phyloP scores from a whole-genome alignment of 306 rosid genomes.

The Trifolium fragiferum region DNA sequence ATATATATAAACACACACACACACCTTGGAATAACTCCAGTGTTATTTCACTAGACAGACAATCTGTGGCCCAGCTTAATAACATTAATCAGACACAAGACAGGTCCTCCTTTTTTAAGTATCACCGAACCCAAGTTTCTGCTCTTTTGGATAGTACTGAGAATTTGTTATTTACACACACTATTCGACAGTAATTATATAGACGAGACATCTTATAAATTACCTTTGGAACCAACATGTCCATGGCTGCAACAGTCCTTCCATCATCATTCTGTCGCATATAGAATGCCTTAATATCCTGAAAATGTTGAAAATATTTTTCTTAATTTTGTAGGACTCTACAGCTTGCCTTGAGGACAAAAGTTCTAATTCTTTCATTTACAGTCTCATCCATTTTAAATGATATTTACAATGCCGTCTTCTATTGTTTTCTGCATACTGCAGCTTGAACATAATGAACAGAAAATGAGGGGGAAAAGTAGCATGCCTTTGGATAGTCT shows the following conservation, averaged over 20 bases:
- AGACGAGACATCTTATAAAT: slow-evolving; percentile 17
- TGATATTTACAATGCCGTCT: slow-evolving; percentile 19
- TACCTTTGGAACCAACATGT: slow-evolving; percentile 96
- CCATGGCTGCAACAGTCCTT: slow-evolving; percentile 98
- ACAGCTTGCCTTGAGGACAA: background rate
- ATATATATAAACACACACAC: no score
- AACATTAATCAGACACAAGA: slow-evolving; percentile 20
- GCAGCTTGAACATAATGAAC: slow-evolving; percentile 3
- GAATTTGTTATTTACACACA: slow-evolving; percentile 30
- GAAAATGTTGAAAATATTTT: slow-evolving; percentile 33
- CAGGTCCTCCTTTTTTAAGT: background rate
- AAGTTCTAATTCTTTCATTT: slow-evolving; percentile 10
- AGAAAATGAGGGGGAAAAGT: slow-evolving; percentile 38
- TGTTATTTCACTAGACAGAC: slow-evolving; percentile 8
- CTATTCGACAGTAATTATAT: slow-evolving; percentile 19
- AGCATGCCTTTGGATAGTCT: slow-evolving; percentile 92
- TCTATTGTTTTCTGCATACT: background rate
- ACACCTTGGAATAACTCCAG: slow-evolving; percentile 2
- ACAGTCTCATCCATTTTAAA: background rate
- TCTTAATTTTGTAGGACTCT: background rate
- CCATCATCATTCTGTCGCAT: slow-evolving; percentile 97
- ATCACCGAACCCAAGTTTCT: slow-evolving; percentile 13
- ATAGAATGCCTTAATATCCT: slow-evolving; percentile 97
- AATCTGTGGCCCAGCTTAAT: background rate
- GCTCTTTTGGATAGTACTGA: slow-evolving; percentile 25